Evolutionary conservation across 2,329 filamentous ascomycete genomes (phyloP), one percentile per base, ranked within the genome.

Genomic region (Aurifilum marmelostoma): DNA sequence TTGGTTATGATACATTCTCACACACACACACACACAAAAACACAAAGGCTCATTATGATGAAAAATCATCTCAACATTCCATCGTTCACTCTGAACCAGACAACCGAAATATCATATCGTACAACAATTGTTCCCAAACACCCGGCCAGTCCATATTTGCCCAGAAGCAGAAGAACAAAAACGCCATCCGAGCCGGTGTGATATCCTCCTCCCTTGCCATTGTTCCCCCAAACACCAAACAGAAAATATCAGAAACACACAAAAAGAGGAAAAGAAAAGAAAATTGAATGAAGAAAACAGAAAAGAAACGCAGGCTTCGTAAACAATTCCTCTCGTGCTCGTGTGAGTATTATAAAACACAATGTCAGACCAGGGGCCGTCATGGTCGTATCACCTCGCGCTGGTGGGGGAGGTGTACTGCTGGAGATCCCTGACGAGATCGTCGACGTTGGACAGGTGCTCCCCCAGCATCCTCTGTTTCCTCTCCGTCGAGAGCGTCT

Each of bases 401-500:
- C 32, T 24, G 2, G 88, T 79, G 7, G 84, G 86, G 7, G 89
- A 85, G 61, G 91, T 90, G 73, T 89, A 92, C 77, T 92, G 92
- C 73, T 90, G 89, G 74, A 97, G 81, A 79, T 97, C 93, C 77
- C 92, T 89, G 66, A 97, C 92, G 70, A 97, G 84, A 74, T 94
- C 92, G 72, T 94, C 92, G 34, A 97, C 92, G 76, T 92, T 96
- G 78, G 86, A 91, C 76, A 97, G 83, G 78, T 96, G 92, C 73
- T 88, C 85, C 58, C 91, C 92, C 52, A 97, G 82, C 78, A 97
- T 80, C 64, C 85, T 85, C 81, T 96, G 92, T 82, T 97, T 97
- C 78, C 97, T 92, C 73, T 91, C 89, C 14, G 92, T 94, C 9
- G 86, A 88, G 69, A 89, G 86, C n/a, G 85, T 91, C 69, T 78